A percentile compares a stretch with the other conserved stretches of the same genome.
These are phyloP conservation scores for Colletotrichum sp. DNA, from an alignment of 2,329 filamentous ascomycete species.

Conservation along the genomic window DNA sequence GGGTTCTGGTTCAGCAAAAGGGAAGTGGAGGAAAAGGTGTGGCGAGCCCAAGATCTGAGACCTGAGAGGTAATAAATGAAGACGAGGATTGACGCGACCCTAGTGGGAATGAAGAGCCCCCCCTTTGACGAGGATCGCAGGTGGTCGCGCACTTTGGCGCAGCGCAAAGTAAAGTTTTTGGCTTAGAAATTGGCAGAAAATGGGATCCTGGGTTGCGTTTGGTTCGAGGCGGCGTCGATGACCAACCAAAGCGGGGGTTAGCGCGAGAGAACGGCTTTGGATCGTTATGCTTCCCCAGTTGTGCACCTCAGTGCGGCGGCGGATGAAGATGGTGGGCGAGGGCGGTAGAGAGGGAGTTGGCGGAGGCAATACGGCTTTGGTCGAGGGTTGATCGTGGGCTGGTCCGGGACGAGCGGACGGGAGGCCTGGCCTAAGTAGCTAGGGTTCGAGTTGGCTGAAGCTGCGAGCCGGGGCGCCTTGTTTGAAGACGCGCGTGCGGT, in stretches of 20 bases:
- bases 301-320: background rate
- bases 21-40: background rate
- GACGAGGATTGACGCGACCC: background rate
- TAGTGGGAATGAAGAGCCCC: background rate
- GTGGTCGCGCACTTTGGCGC: background rate
- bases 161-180: slow-evolving; percentile 1
- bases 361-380: background rate
- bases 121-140: background rate
- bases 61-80: slow-evolving; percentile 1
- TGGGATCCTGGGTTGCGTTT: background rate
- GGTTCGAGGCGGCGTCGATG: background rate
- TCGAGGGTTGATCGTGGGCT: slow-evolving; percentile 6
- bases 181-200: slow-evolving; percentile 15
- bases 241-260: slow-evolving; percentile 8
- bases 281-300: slow-evolving; percentile 1
- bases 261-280: slow-evolving; percentile 5
- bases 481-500: slow-evolving; percentile 1
- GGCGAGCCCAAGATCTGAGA: background rate
- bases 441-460: background rate
- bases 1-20: background rate
- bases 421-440: background rate
- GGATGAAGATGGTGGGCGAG: background rate
- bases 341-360: background rate
- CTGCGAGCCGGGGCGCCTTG: slow-evolving; percentile 9
- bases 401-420: slow-evolving; percentile 18